These are phyloP conservation scores for Candida glucosophila DNA, from an alignment of 1,139 yeast species.

Conservation along the genomic window DNA sequence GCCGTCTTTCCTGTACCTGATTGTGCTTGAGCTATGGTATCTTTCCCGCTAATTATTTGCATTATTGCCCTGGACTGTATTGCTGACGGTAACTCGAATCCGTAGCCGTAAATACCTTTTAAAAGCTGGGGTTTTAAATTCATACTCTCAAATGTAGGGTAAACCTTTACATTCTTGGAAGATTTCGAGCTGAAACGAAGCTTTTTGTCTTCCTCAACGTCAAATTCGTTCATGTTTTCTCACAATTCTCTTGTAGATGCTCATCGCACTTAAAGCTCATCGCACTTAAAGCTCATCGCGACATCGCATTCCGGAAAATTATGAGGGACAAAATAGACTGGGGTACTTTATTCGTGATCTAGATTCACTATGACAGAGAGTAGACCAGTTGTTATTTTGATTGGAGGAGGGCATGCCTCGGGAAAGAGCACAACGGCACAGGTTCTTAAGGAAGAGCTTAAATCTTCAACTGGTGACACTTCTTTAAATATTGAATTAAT, in stretches of 20 bases:
- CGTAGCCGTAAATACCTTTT: constrained; percentile 80
- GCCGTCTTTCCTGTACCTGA: constrained; percentile 99
- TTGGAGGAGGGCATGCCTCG: constrained; percentile 73
- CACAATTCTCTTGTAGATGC: neutral
- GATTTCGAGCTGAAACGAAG: constrained; percentile 47
- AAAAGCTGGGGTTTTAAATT: constrained; percentile 56
- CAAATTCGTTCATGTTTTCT: constrained; percentile 30
- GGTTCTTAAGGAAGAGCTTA: constrained; percentile 21
- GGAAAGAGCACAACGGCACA: constrained; percentile 44
- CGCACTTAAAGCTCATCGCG: neutral
- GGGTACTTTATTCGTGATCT: neutral
- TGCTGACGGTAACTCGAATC: constrained; percentile 91
- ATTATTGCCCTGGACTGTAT: constrained; percentile 92
- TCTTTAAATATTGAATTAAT: constrained; percentile 26
- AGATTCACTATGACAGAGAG: constrained; percentile 1
- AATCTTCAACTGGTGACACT: constrained; percentile 10
- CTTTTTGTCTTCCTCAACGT: constrained; percentile 48
- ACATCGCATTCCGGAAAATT: no score
- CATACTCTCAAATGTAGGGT: constrained; percentile 73
- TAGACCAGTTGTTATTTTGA: constrained; percentile 35
- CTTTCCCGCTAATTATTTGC: constrained; percentile 85
- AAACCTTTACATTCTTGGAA: constrained; percentile 54
- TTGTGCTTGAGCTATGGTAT: constrained; percentile 95
- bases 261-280: constrained; percentile 1
- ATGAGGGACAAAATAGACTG: no score